Evolutionary conservation across 202 grass and related monocot species (phyloP).

Genomic region (Panicum virgatum): DNA sequence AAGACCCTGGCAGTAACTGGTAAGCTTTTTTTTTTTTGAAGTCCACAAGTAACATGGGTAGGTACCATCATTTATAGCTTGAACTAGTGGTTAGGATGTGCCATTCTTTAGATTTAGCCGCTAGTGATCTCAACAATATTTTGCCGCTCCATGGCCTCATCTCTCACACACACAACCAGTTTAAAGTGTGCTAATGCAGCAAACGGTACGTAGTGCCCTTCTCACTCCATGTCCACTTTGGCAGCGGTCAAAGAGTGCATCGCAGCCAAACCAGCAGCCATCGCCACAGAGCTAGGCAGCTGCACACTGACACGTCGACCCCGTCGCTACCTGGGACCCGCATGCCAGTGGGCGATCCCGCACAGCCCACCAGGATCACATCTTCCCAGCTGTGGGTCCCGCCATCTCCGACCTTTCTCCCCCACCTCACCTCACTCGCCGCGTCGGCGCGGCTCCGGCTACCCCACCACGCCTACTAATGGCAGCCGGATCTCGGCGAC

Average conservation of each 20-base stretch:
- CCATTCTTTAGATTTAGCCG: too few species aligned
- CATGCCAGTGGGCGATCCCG: neutral
- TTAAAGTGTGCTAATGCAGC: too few species aligned
- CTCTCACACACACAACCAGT: too few species aligned
- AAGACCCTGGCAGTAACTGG: too few species aligned
- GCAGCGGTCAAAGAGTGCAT: neutral
- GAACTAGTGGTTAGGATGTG: neutral
- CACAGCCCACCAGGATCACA: neutral
- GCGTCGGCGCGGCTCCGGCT: neutral
- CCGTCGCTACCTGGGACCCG: rapidly evolving
- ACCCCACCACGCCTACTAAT: conserved; percentile 9
- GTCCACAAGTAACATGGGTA: too few species aligned
- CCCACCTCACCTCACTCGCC: conserved; percentile 1
- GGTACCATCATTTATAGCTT: neutral
- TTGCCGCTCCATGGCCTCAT: too few species aligned
- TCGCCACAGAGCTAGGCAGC: rapidly evolving
- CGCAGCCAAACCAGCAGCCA: neutral
- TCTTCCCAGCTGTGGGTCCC: neutral
- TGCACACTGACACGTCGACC: neutral
- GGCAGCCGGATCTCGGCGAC: conserved; percentile 16
- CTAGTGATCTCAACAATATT: neutral
- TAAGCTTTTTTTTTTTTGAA: too few species aligned
- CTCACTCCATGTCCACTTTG: neutral
- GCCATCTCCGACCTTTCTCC: neutral
- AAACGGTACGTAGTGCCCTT: neutral